Base-by-base conservation (phyloP, 1,284 basidiomycete genomes). In the Cutaneotrichosporon curvatum region DNA sequence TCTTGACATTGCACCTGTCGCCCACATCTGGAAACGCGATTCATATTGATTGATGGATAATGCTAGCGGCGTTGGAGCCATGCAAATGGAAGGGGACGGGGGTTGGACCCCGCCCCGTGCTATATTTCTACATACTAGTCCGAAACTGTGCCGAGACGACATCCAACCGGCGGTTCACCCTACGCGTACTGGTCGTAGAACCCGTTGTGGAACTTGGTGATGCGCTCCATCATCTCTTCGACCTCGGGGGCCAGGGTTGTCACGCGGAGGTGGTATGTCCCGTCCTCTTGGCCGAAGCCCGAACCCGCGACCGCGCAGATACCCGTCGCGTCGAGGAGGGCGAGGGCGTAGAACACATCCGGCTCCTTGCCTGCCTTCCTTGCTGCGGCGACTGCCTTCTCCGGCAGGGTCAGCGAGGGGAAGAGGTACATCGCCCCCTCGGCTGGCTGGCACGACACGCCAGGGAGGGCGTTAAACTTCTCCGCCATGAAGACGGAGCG, bases 221-320 rank as follows among this genome's bases (percentile, higher is more conserved):
- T 73, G 60, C 84, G 81, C 22, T 75, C 75, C 12, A 90, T 84
- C 64, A 88, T 91, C 63, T 89, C 85, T 43, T 90, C 88, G 11
- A 86, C 85, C 37, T 60, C 60, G 6, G 84, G 85, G 59, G 84
- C 87, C 55, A 89, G 71, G 55, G 85, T 87, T 14, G 87, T 89
- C 67, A 89, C 65, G 21, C 88, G 74, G 62, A 91, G 87, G 70
- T 94, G 88, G 70, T 80, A 81, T 63, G 87, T 82, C 31, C 83
- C 85, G 48, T 84, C 81, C 71, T 78, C 81, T 74, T 92, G 88
- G 1, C 89, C 88, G 59, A 94, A 92, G 5, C 89, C 89, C 42
- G 81, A 82, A 0, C 89, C 89, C 5, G 87, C 85, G 1, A 92
- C 84, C 22, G 87, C 84, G 58, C 88, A 91, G 56, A 92, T 90